Evolutionary conservation across 352 stramenopile genomes (phyloP).

Genomic region (Globisporangium heterothallicum): DNA sequence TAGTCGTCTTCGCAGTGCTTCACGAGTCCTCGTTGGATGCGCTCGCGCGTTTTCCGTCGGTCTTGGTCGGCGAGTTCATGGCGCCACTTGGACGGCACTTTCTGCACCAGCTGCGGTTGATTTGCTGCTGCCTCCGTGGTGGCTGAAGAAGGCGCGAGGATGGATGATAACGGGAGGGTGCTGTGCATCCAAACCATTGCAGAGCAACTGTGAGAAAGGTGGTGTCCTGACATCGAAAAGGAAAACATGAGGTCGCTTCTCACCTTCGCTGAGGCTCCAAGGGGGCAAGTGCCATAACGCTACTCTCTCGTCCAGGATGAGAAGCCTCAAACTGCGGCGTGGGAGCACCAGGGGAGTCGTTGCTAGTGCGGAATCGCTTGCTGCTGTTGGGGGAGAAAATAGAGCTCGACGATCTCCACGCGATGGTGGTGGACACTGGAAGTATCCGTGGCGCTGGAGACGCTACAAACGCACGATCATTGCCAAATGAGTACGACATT

Average conservation of each 20-base stretch:
- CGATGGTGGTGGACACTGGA: slow-evolving; percentile 18
- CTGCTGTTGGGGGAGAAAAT: slow-evolving; percentile 12
- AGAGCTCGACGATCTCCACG: slow-evolving; percentile 12
- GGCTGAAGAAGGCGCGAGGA: slow-evolving; percentile 7
- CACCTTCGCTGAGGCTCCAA: background rate
- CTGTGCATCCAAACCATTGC: background rate
- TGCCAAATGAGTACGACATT: too few relatives aligned
- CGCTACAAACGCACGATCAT: background rate
- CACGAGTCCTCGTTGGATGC: slow-evolving; percentile 57
- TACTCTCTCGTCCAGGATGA: too few relatives aligned
- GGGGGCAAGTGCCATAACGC: background rate
- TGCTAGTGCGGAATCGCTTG: slow-evolving; percentile 9
- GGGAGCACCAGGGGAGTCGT: background rate
- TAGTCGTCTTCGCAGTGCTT: slow-evolving; percentile 53
- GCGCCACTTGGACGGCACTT: slow-evolving; percentile 49
- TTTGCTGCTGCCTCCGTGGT: slow-evolving; percentile 14
- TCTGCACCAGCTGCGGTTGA: slow-evolving; percentile 34
- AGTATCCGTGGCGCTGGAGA: slow-evolving; percentile 9
- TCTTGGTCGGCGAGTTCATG: slow-evolving; percentile 49
- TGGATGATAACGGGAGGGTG: slow-evolving; percentile 4
- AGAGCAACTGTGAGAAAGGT: background rate
- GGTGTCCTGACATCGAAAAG: background rate
- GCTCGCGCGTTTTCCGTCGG: slow-evolving; percentile 51
- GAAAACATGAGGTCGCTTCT: background rate
- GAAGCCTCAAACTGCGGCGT: too few relatives aligned